Conservation (phyloP, 768 basidiomycete genomes). For the Boletus reticulatus region DNA sequence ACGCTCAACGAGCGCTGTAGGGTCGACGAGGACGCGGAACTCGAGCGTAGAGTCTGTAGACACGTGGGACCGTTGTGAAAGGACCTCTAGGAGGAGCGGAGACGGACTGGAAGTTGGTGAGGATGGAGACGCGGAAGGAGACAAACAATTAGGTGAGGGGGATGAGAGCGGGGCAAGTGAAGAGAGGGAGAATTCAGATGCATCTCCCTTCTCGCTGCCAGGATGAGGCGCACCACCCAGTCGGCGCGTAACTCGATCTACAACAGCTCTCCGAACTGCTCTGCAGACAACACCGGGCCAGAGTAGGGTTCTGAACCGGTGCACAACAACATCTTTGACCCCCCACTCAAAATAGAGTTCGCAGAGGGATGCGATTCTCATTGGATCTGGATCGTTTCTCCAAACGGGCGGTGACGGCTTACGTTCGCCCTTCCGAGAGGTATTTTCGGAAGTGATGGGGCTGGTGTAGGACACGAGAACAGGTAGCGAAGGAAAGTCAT, state of each 20-base stretch:
- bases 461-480: constrained; percentile 75
- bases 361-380: constrained; percentile 72
- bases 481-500: constrained; percentile 69
- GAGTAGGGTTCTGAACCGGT: constrained; percentile 78
- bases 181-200: constrained; percentile 11
- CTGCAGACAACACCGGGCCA: constrained; percentile 76
- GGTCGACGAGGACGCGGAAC: constrained; percentile 77
- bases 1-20: constrained; percentile 59
- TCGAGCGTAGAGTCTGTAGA: constrained; percentile 73
- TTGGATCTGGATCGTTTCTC: constrained; percentile 62
- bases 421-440: constrained; percentile 33
- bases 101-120: constrained; percentile 26
- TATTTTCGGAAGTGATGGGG: constrained; percentile 71
- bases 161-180: constrained; percentile 16
- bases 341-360: constrained; percentile 95
- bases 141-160: background rate
- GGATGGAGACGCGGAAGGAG: background rate
- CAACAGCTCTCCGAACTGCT: constrained; percentile 61
- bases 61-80: constrained; percentile 60
- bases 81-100: constrained; percentile 61
- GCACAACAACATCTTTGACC: constrained; percentile 74
- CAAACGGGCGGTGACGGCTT: constrained; percentile 41
- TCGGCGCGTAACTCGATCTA: constrained; percentile 45
- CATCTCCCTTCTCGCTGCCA: background rate
- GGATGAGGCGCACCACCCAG: background rate